A percentile compares a stretch with the other conserved stretches of the same genome.
Conservation (phyloP, 2,329 filamentous ascomycete species). For the Diaporthe sp. region DNA sequence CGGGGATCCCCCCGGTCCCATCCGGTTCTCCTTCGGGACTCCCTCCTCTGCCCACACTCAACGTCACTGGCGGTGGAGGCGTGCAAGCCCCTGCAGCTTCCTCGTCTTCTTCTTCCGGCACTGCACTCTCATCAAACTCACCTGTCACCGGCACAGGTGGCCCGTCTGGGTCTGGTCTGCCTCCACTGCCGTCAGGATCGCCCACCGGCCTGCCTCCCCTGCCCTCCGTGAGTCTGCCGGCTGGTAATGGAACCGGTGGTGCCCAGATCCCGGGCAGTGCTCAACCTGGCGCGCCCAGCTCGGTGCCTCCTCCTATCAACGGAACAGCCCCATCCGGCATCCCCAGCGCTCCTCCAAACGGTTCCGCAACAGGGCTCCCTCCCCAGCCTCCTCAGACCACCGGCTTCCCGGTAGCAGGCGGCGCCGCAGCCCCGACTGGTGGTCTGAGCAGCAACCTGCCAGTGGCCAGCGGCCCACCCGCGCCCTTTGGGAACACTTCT, state of each 20-base stretch:
- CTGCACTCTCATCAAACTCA: neutral
- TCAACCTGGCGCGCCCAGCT: neutral
- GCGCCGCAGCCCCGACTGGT: constrained; percentile 21
- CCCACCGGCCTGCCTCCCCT: neutral
- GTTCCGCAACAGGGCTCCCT: neutral
- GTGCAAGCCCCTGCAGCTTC: neutral
- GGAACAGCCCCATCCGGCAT: neutral
- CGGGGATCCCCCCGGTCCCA: neutral
- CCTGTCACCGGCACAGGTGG: neutral
- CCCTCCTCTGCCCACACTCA: constrained; percentile 16
- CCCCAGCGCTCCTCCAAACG: neutral
- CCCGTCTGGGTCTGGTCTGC: neutral
- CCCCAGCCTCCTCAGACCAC: constrained; percentile 9
- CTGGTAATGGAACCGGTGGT: neutral
- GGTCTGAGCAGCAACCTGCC: constrained; percentile 20
- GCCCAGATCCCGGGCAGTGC: neutral
- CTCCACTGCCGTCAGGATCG: neutral
- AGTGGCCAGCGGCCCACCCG: neutral
- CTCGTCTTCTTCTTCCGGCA: neutral
- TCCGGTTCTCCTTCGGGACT: neutral
- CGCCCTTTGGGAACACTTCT: constrained; percentile 9
- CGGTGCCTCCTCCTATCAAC: neutral
- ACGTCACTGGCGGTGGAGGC: constrained; percentile 13
- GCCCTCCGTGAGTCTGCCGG: neutral
- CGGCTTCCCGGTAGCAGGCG: constrained; percentile 16